A percentile compares a stretch with the other conserved stretches of the same genome.
phyloP scores from a whole-genome alignment of 2,329 filamentous ascomycete species.

The Macrophomina tecta region DNA sequence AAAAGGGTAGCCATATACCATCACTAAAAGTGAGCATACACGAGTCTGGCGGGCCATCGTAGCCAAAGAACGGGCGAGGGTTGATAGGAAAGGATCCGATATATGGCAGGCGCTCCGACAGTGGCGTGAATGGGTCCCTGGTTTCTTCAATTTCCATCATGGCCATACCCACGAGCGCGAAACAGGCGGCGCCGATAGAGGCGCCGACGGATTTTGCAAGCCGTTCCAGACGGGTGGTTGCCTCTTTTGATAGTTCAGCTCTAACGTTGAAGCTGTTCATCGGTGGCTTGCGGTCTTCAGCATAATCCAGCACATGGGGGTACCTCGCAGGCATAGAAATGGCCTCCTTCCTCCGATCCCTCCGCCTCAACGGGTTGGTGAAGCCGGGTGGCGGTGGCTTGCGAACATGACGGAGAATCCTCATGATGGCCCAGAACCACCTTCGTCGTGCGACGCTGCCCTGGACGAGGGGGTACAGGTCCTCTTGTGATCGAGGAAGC shows the following conservation, averaged over 20 bases:
- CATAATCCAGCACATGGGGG: slow-evolving; percentile 47
- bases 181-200: slow-evolving; percentile 53
- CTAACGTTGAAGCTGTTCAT: slow-evolving; percentile 45
- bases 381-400: slow-evolving; percentile 49
- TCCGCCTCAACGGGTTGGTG: slow-evolving; percentile 48
- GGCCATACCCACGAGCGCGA: slow-evolving; percentile 52
- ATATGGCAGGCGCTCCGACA: slow-evolving; percentile 45
- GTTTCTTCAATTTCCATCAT: slow-evolving; percentile 55
- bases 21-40: slow-evolving; percentile 57
- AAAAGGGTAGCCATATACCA: slow-evolving; percentile 53
- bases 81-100: slow-evolving; percentile 55
- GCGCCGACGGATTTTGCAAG: slow-evolving; percentile 33
- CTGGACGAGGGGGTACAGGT: slow-evolving; percentile 49
- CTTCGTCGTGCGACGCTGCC: slow-evolving; percentile 48
- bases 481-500: slow-evolving; percentile 54
- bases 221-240: slow-evolving; percentile 26
- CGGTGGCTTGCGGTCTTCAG: slow-evolving; percentile 38
- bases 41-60: slow-evolving; percentile 46
- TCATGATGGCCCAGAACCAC: slow-evolving; percentile 56
- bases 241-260: slow-evolving; percentile 43
- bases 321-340: slow-evolving; percentile 41
- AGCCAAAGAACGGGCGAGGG: slow-evolving; percentile 51
- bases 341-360: slow-evolving; percentile 30
- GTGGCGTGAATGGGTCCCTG: slow-evolving; percentile 37
- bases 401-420: slow-evolving; percentile 51